Base-by-base conservation (phyloP, 345 rosid species). In the Jatropha curcas region DNA sequence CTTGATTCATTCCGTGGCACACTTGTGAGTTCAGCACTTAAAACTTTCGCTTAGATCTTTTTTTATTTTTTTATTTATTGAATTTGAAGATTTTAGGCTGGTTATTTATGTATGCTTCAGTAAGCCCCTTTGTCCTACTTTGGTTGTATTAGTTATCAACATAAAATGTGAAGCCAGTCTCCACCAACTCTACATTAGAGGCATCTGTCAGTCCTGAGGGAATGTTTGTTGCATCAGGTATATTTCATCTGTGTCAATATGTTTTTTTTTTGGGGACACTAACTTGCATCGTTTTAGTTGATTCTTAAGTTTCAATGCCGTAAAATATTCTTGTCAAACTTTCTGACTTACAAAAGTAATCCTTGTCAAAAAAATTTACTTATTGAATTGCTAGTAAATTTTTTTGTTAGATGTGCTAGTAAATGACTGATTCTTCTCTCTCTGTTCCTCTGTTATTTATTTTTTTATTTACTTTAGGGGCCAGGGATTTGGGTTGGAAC, bases 131-230 rank as follows among this genome's bases (percentile, higher is more conserved):
- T 68, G 34, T 59, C 76, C 33, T 48, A 19, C 73, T 70, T 46
- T 70, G 35, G 22, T 68, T 81, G 56, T 72, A 55, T 67, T 76
- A 92, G 99, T 78, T 95, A 75, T 88, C 88, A 41, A 89, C 97
- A 24, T 95, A 74, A 78, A 92, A 82, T 78, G 97, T 95, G 76
- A 87, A 89, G 84, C 94, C 98, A 74, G 92, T 90, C 75, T 86
- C 87, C 64, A 84, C 78, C 79, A 86, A 88, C 82, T 86, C 88
- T 62, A 95, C 99, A 27, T 75, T 95, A 80, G 98, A 95, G 78
- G 98, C 99, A 74, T 87, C 98, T 71, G 92, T 95, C 81, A 92
- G 97, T 79, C 99, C 99, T 5, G 97, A 95, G 64, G 99, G 98
- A 76, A 88, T 83, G 89, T 92, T 85, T 86, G 97, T 95, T 62